A percentile compares a stretch with the other conserved stretches of the same genome.
Evolutionary conservation across 306 rosid genomes (phyloP).

Genomic region (Sicyos baderoa): DNA sequence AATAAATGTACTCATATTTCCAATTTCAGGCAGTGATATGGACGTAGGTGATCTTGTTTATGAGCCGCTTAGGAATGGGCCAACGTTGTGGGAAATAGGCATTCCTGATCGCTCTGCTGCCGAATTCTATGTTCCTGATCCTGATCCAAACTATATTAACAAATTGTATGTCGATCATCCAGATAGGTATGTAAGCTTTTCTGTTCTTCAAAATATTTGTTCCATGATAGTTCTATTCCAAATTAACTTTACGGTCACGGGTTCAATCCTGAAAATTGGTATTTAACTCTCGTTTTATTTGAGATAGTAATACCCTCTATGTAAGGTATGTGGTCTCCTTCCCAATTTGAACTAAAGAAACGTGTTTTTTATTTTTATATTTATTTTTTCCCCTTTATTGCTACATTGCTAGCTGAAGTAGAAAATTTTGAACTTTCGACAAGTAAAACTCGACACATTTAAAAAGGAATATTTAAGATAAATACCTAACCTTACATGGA

Average conservation of each 20-base stretch:
- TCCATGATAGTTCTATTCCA: too few relatives aligned
- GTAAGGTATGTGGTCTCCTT: too few relatives aligned
- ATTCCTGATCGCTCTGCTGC: conserved; percentile 78
- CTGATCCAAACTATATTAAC: conserved; percentile 71
- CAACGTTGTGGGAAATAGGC: conserved; percentile 93
- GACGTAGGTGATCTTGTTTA: conserved; percentile 52
- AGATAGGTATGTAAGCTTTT: conserved; percentile 41
- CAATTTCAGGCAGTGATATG: conserved; percentile 41
- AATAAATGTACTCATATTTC: background rate
- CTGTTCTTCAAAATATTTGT: background rate
- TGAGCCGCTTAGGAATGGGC: conserved; percentile 75
- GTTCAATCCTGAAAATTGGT: too few relatives aligned
- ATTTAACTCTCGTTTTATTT: too few relatives aligned
- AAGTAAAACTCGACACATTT: background rate
- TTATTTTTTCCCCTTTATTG: too few relatives aligned
- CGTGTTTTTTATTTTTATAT: too few relatives aligned
- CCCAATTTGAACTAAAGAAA: too few relatives aligned
- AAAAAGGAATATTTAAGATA: background rate
- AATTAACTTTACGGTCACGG: too few relatives aligned
- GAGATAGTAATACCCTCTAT: too few relatives aligned
- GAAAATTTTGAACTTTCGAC: background rate
- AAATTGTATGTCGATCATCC: conserved; percentile 69
- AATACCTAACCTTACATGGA: background rate
- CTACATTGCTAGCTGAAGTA: background rate
- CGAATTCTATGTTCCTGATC: conserved; percentile 74